Conservation (phyloP, 2,329 filamentous ascomycete genomes). For the Westerdykella aurantiaca region DNA sequence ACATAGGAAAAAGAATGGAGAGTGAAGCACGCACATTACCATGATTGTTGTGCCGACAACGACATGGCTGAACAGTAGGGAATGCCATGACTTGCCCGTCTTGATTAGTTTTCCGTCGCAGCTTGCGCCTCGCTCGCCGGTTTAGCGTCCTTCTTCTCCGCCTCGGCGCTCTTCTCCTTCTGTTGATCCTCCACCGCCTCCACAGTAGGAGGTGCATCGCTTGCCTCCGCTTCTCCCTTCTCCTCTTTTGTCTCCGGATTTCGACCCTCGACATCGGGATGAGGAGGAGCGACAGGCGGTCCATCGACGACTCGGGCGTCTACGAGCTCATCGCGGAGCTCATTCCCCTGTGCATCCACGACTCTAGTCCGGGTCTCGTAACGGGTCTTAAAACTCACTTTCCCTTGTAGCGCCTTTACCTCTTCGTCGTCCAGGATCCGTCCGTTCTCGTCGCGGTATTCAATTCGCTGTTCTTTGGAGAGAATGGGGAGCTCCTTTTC, state of each 20-base stretch:
- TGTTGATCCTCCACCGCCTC: conserved; percentile 37
- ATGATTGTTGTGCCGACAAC: too few relatives aligned
- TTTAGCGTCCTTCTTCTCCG: conserved; percentile 29
- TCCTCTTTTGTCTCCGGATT: conserved; percentile 50
- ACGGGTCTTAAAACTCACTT: conserved; percentile 90
- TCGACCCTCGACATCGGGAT: conserved; percentile 53
- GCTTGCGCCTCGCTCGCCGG: conserved; percentile 37
- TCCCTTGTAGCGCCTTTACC: conserved; percentile 78
- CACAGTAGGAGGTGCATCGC: conserved; percentile 38
- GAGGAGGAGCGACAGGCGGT: conserved; percentile 44
- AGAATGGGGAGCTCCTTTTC: conserved; percentile 33
- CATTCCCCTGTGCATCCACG: conserved; percentile 72
- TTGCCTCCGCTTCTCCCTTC: conserved; percentile 36
- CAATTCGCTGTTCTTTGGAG: conserved; percentile 71
- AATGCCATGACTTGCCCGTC: too few relatives aligned
- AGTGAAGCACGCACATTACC: too few relatives aligned
- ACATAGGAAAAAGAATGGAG: too few relatives aligned
- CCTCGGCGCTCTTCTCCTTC: conserved; percentile 43
- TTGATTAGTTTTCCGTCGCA: conserved; percentile 18
- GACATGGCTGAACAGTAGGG: too few relatives aligned
- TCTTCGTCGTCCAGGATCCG: conserved; percentile 80
- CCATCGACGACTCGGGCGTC: conserved; percentile 29
- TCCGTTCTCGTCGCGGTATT: conserved; percentile 92
- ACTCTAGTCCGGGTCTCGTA: conserved; percentile 92
- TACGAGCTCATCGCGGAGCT: conserved; percentile 52